These are phyloP conservation scores for Didymella sp. DNA, from an alignment of 2,329 filamentous ascomycete species.

Conservation along the genomic window DNA sequence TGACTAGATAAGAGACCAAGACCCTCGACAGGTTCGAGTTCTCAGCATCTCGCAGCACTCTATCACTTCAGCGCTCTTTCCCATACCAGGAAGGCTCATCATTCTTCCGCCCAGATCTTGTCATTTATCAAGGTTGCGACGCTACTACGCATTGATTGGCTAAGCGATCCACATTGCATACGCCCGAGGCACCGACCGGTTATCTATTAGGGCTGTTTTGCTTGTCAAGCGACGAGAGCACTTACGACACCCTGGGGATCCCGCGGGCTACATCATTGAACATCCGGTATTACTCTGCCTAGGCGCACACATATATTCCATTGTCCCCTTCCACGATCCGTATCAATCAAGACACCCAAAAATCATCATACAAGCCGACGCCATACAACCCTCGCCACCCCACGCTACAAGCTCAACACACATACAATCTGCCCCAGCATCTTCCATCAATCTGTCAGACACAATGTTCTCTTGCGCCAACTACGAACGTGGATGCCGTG, in stretches of 20 bases:
- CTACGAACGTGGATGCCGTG: slow-evolving; percentile 54
- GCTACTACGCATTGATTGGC: slow-evolving; percentile 14
- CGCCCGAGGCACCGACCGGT: slow-evolving; percentile 27
- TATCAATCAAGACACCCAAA: neutral
- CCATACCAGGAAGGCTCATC: neutral
- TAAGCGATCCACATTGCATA: slow-evolving; percentile 1
- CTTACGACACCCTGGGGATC: slow-evolving; percentile 4
- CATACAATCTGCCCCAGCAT: neutral
- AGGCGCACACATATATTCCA: slow-evolving; percentile 38
- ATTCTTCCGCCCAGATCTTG: slow-evolving; percentile 9
- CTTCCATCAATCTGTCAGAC: slow-evolving; percentile 14
- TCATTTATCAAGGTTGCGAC: slow-evolving; percentile 9
- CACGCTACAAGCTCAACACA: neutral
- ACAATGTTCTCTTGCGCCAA: slow-evolving; percentile 55
- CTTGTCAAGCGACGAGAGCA: slow-evolving; percentile 27
- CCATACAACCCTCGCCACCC: neutral
- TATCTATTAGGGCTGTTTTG: slow-evolving; percentile 30
- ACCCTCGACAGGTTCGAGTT: neutral
- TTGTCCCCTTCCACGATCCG: slow-evolving; percentile 7
- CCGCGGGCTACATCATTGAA: slow-evolving; percentile 36
- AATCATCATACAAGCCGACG: neutral
- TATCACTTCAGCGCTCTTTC: neutral
- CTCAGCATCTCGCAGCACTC: neutral
- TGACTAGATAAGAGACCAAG: slow-evolving; percentile 11
- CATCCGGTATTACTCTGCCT: slow-evolving; percentile 38